Evolutionary conservation across 805 yeast species (phyloP).

Genomic region (Myxozyma udenii): DNA sequence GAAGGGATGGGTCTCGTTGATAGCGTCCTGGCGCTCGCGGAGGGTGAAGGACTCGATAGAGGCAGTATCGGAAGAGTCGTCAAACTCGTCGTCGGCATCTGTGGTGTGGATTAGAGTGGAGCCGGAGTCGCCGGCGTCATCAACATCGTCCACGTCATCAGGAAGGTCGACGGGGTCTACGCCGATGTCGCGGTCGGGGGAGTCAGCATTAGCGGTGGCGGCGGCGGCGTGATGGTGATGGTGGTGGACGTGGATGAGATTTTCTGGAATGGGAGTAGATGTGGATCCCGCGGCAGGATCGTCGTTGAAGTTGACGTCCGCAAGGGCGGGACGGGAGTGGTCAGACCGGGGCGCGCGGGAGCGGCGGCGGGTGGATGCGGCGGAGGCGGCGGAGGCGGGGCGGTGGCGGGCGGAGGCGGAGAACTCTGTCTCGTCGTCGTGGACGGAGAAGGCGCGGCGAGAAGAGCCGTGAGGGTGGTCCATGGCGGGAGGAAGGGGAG

Average conservation of each 20-base stretch:
- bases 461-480: slow-evolving; percentile 12
- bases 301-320: slow-evolving; percentile 28
- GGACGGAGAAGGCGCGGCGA: slow-evolving; percentile 26
- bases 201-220: neutral
- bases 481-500: no score
- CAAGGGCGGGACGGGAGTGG: slow-evolving; percentile 16
- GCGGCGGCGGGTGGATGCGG: slow-evolving; percentile 12
- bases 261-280: slow-evolving; percentile 18
- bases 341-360: slow-evolving; percentile 4
- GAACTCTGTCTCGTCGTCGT: slow-evolving; percentile 24
- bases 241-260: slow-evolving; percentile 25
- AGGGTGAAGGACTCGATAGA: slow-evolving; percentile 82
- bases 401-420: slow-evolving; percentile 13
- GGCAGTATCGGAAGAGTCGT: slow-evolving; percentile 36
- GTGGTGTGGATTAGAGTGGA: slow-evolving; percentile 27
- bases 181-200: neutral
- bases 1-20: slow-evolving; percentile 94
- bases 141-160: slow-evolving; percentile 18
- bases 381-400: neutral
- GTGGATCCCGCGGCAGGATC: slow-evolving; percentile 27
- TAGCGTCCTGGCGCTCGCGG: slow-evolving; percentile 91
- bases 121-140: slow-evolving; percentile 28
- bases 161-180: neutral
- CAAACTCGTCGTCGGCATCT: slow-evolving; percentile 38
- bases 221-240: slow-evolving; percentile 14